These are phyloP conservation scores for Daedaleopsis nitida DNA, from an alignment of 768 basidiomycete genomes.

Conservation along the genomic window DNA sequence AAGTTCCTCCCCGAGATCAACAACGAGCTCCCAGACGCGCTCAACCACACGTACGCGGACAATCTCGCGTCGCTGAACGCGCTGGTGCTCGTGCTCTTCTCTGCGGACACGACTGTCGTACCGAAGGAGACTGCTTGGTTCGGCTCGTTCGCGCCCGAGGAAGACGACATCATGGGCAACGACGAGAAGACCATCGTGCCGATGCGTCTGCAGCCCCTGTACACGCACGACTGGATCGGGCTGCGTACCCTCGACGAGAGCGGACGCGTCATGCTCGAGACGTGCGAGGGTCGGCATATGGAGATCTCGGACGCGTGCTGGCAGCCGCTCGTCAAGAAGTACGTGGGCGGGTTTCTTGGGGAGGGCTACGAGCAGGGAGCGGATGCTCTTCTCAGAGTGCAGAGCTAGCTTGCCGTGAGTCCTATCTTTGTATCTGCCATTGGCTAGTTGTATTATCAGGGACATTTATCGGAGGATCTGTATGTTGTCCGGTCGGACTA, in stretches of 20 bases:
- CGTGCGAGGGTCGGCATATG: constrained; percentile 81
- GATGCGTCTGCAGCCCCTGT: constrained; percentile 73
- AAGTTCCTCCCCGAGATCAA: constrained; percentile 77
- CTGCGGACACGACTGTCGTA: constrained; percentile 72
- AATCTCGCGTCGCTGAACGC: constrained; percentile 64
- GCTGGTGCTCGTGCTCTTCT: constrained; percentile 75
- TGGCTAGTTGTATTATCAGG: no score
- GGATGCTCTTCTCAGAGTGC: constrained; percentile 4
- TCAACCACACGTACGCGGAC: constrained; percentile 59
- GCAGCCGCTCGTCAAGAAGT: constrained; percentile 33
- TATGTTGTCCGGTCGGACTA: no score
- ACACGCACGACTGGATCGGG: constrained; percentile 82
- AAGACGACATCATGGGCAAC: constrained; percentile 31
- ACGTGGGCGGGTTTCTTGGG: constrained; percentile 25
- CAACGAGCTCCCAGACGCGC: constrained; percentile 61
- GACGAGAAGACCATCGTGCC: constrained; percentile 52
- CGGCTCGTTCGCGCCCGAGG: constrained; percentile 59
- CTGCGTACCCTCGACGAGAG: constrained; percentile 68
- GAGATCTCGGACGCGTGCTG: constrained; percentile 45
- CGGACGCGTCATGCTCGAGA: constrained; percentile 56
- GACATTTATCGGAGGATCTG: no score
- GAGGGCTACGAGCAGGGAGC: background rate
- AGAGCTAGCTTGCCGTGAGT: background rate
- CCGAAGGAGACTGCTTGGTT: constrained; percentile 90
- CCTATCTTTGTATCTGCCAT: background rate